Base-by-base conservation (phyloP, 1,284 basidiomycete genomes). In the Ustilago crameri region DNA sequence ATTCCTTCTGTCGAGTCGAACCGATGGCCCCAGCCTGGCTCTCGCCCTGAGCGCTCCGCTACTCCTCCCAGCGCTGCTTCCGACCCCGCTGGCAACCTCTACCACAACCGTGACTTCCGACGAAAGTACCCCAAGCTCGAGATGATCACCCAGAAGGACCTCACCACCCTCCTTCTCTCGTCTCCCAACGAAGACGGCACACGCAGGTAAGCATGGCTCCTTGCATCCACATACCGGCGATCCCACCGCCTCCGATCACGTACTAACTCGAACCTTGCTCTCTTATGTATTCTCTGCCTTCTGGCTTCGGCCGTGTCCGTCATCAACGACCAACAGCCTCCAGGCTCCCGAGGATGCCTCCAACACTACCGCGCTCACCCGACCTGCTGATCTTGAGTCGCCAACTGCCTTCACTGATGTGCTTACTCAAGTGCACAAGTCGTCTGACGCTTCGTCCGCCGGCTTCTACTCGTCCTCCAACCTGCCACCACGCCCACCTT, bases 101-200 rank as follows among this genome's bases (percentile, higher is more conserved):
- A 97, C 88, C 93, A 90, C 90, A 93, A 94, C 85, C 92, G 94
- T 66, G 94, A 97, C 85, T 91, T 94, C 78, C 90, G 95, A 63
- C 89, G 94, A 62, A 89, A 90, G 55, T 96, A 94, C 85, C 93
- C 94, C 30, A 90, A 91, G 79, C 89, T 93, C 46, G 76, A 81
- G 35, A 79, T 82, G 70, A 75, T 83, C 53, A 83, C 79, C 23
- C 81, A 83, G 61, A 63, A 76, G 58, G 64, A 78, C 56, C 71
- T 83, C 38, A 91, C 93, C 8, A 86, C 88, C 23, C 86, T 97
- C 65, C 88, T 97, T 41, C 88, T 96, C 64, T 90, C 94, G 52
- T 90, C 91, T 51, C 91, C 92, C 14, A 86, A 87, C 69, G 85
- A 86, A 48, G 79, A 82, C 43, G 81, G 80, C 26, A 82, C 78